Percentiles rank a stretch among this genome's conserved stretches.
Evolutionary conservation across 2,329 filamentous ascomycete genomes (phyloP).

Genomic region (Diaporthe sp.): DNA sequence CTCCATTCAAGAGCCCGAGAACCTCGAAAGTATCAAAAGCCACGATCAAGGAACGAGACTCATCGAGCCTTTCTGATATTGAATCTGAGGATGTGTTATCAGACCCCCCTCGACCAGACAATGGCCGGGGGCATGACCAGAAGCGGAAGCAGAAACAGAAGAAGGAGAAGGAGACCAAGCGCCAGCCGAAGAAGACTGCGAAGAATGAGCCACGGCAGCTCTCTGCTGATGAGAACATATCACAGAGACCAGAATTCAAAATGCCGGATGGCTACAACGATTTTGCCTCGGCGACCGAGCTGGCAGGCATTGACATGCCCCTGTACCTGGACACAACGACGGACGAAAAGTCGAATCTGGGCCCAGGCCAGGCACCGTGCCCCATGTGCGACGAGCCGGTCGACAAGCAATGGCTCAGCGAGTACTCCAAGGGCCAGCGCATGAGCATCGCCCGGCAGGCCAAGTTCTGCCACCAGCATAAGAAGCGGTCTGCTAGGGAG

Average conservation of each 20-base stretch:
- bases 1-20: slow-evolving; percentile 8
- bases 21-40: background rate
- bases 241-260: slow-evolving; percentile 36
- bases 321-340: background rate
- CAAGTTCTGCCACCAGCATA: slow-evolving; percentile 75
- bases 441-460: slow-evolving; percentile 71
- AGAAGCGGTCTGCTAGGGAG: slow-evolving; percentile 64
- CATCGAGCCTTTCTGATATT: slow-evolving; percentile 33
- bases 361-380: slow-evolving; percentile 60
- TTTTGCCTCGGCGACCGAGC: slow-evolving; percentile 17
- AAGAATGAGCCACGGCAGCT: slow-evolving; percentile 2
- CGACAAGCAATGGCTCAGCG: slow-evolving; percentile 65
- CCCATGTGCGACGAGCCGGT: slow-evolving; percentile 77
- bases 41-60: background rate
- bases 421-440: slow-evolving; percentile 61
- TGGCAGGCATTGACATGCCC: slow-evolving; percentile 24
- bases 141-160: background rate
- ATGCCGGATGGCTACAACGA: slow-evolving; percentile 38
- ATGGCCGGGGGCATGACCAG: background rate
- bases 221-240: slow-evolving; percentile 12
- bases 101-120: slow-evolving; percentile 28
- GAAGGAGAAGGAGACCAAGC: background rate
- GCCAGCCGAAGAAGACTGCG: background rate
- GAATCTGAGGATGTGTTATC: slow-evolving; percentile 20
- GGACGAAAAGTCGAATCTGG: background rate